Conservation (phyloP, 495 filamentous ascomycete genomes). For the Trichoderma erinaceum region DNA sequence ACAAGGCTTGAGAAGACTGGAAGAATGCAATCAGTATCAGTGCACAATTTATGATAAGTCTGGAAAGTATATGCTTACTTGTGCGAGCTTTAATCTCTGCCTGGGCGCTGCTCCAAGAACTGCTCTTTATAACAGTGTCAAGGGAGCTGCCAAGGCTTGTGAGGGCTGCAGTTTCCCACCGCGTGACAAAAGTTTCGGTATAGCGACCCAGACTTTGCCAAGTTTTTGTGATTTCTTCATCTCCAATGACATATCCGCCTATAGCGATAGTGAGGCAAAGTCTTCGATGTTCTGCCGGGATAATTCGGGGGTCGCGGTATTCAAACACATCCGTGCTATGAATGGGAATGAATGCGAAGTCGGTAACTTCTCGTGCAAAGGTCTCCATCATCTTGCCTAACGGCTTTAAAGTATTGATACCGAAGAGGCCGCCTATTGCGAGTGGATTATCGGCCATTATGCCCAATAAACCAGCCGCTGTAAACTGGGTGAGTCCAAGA, state of each 20-base stretch:
- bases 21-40: constrained; percentile 37
- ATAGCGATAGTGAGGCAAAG: constrained; percentile 78
- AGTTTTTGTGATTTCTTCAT: constrained; percentile 61
- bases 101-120: constrained; percentile 72
- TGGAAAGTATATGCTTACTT: constrained; percentile 29
- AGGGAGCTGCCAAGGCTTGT: constrained; percentile 72
- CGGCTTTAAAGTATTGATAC: constrained; percentile 81
- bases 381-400: constrained; percentile 80
- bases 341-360: constrained; percentile 83
- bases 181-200: constrained; percentile 74
- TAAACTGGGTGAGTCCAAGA: constrained; percentile 59
- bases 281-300: constrained; percentile 45
- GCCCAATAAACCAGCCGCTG: constrained; percentile 74
- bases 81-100: constrained; percentile 58
- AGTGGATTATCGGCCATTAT: constrained; percentile 69
- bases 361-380: constrained; percentile 78
- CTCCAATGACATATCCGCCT: constrained; percentile 70
- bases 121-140: constrained; percentile 63
- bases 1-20: constrained; percentile 64
- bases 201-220: constrained; percentile 68
- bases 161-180: constrained; percentile 75
- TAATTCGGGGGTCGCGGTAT: constrained; percentile 35
- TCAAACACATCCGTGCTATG: constrained; percentile 35
- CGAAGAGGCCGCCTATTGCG: constrained; percentile 77
- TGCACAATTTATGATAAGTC: constrained; percentile 7